Percentiles rank a stretch among this genome's conserved stretches.
Evolutionary conservation across 345 rosid species (phyloP).

Genomic region (Salix purpurea): DNA sequence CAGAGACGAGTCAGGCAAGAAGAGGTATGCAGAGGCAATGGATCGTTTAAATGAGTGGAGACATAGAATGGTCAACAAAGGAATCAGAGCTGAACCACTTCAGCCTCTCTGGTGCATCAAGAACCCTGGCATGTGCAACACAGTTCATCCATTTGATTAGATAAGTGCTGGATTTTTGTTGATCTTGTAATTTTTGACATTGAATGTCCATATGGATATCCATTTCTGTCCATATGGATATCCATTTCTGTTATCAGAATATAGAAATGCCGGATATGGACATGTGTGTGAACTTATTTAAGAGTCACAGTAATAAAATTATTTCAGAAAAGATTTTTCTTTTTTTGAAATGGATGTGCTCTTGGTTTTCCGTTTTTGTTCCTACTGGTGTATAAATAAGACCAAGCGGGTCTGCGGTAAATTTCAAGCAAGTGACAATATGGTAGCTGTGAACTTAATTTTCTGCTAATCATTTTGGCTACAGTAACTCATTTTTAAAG

Average conservation of each 20-base stretch:
- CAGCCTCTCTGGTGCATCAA: slow-evolving; percentile 83
- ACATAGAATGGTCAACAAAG: slow-evolving; percentile 76
- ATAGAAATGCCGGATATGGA: background rate
- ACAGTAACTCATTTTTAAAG: background rate
- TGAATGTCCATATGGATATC: background rate
- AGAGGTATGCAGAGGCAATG: slow-evolving; percentile 63
- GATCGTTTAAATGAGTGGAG: slow-evolving; percentile 83
- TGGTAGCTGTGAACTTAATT: background rate
- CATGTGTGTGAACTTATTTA: background rate
- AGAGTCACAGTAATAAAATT: background rate
- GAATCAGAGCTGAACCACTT: slow-evolving; percentile 74
- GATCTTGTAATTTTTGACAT: background rate
- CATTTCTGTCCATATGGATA: background rate
- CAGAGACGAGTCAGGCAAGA: slow-evolving; percentile 53
- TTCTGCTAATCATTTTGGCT: background rate
- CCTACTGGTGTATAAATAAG: background rate
- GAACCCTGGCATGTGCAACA: slow-evolving; percentile 86
- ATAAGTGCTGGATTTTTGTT: background rate
- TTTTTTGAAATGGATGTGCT: background rate
- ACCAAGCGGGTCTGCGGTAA: background rate
- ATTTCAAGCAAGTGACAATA: background rate
- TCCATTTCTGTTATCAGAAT: background rate
- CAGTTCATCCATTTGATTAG: slow-evolving; percentile 26
- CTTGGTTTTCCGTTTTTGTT: background rate
- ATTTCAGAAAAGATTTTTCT: too few relatives aligned